phyloP scores from a whole-genome alignment of 441 rosid species.

The Aquilaria agallochum region DNA sequence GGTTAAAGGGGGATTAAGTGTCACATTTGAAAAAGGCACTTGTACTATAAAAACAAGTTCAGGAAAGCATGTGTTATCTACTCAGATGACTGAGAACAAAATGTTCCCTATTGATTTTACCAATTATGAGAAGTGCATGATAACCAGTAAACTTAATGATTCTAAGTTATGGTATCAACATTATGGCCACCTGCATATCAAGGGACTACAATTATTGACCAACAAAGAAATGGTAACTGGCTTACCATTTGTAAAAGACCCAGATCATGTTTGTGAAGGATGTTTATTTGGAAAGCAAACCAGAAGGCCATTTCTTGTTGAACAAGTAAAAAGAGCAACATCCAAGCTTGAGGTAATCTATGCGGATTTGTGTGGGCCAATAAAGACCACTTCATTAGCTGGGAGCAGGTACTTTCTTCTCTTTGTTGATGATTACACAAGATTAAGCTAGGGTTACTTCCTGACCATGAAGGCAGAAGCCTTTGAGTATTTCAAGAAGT shows the following conservation, averaged over 20 bases:
- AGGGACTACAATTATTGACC: not conserved
- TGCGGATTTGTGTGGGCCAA: not conserved
- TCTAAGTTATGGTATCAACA: too few species aligned
- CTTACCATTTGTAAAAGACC: not conserved
- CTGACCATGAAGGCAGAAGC: slow-evolving; percentile 7
- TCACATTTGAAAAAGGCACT: too few species aligned
- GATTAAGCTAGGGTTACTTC: not conserved
- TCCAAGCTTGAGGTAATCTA: not conserved
- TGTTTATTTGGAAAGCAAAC: too few species aligned
- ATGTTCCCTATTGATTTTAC: not conserved
- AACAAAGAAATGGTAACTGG: not conserved
- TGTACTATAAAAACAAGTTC: too few species aligned
- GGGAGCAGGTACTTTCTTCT: not conserved
- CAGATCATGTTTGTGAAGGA: not conserved
- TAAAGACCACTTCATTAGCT: not conserved
- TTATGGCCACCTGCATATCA: not conserved
- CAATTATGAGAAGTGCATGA: not conserved
- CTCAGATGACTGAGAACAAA: not conserved
- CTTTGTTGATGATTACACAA: slow-evolving; percentile 7
- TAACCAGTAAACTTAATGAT: not conserved
- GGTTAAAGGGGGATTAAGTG: too few species aligned
- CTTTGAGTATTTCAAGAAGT: not conserved
- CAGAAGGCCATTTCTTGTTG: not conserved
- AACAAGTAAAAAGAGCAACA: not conserved
- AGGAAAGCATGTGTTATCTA: too few species aligned